phyloP scores from a whole-genome alignment of 192 early-diverging fungal species.

The Podila minutissima region DNA sequence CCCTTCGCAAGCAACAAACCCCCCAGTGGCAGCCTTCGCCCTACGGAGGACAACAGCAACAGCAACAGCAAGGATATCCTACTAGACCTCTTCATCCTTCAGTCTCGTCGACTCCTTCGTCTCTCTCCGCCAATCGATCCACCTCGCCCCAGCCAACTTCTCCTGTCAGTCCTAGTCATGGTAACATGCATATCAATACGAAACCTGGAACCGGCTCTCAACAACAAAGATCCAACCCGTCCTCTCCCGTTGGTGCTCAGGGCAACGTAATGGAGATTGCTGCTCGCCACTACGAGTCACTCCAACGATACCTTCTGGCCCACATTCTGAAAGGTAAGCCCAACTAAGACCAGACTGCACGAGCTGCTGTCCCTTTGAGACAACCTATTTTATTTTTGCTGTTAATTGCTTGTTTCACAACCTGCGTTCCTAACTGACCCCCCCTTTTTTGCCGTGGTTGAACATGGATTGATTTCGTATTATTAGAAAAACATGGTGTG shows the following conservation, averaged over 20 bases:
- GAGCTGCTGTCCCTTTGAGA: background rate
- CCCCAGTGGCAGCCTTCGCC: conserved; percentile 33
- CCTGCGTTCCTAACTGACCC: background rate
- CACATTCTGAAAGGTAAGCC: conserved; percentile 56
- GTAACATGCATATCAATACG: conserved; percentile 34
- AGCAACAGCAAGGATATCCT: conserved; percentile 27
- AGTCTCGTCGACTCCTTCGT: conserved; percentile 7
- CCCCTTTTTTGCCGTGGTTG: conserved; percentile 5
- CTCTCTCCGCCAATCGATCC: conserved; percentile 24
- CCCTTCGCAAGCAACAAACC: conserved; percentile 14
- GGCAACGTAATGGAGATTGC: conserved; percentile 57
- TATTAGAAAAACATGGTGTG: conserved; percentile 52
- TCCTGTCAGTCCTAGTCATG: conserved; percentile 16
- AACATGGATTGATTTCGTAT: conserved; percentile 4
- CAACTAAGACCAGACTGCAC: background rate
- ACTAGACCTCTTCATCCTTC: conserved; percentile 31
- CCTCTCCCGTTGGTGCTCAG: conserved; percentile 22
- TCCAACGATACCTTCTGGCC: conserved; percentile 57
- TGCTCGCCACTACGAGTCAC: conserved; percentile 61
- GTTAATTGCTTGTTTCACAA: background rate
- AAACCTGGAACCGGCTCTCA: conserved; percentile 2
- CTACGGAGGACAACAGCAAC: conserved; percentile 3
- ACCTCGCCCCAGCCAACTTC: conserved; percentile 39
- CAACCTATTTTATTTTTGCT: background rate
- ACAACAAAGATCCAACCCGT: conserved; percentile 31